Evolutionary conservation across 148 eudicot genomes (phyloP).

Genomic region (Silene conica): DNA sequence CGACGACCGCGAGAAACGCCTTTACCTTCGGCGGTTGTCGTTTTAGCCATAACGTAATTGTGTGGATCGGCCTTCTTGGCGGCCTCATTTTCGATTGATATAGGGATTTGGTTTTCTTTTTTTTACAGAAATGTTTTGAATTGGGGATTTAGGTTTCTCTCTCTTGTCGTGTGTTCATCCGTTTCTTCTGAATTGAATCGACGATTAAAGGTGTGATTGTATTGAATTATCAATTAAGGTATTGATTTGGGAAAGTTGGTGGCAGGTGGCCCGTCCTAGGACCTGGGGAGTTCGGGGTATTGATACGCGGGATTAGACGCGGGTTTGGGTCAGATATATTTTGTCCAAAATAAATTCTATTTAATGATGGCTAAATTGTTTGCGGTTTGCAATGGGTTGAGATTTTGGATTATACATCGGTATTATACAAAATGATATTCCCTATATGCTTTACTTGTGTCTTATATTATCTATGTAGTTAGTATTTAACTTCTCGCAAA

Average conservation of each 20-base stretch:
- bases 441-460: too few species aligned
- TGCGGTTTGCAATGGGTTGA: too few species aligned
- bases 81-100: constrained; percentile 26
- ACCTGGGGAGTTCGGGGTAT: background rate
- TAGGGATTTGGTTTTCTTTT: background rate
- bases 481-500: too few species aligned
- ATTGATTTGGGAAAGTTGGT: background rate
- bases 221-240: too few species aligned
- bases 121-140: background rate
- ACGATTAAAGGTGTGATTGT: background rate
- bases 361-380: too few species aligned
- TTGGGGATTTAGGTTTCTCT: background rate
- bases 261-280: background rate
- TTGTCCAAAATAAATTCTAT: too few species aligned
- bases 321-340: too few species aligned
- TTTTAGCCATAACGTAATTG: constrained; percentile 42
- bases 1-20: constrained; percentile 39
- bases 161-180: background rate
- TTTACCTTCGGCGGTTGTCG: constrained; percentile 59
- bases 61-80: constrained; percentile 36
- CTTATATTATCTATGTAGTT: too few species aligned
- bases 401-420: too few species aligned
- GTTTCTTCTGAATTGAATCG: background rate
- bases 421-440: too few species aligned
- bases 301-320: too few species aligned